Evolutionary conservation across 2,329 filamentous ascomycete genomes (phyloP), one percentile per base, ranked within the genome.

Genomic region (Cladophialophora carrionii): DNA sequence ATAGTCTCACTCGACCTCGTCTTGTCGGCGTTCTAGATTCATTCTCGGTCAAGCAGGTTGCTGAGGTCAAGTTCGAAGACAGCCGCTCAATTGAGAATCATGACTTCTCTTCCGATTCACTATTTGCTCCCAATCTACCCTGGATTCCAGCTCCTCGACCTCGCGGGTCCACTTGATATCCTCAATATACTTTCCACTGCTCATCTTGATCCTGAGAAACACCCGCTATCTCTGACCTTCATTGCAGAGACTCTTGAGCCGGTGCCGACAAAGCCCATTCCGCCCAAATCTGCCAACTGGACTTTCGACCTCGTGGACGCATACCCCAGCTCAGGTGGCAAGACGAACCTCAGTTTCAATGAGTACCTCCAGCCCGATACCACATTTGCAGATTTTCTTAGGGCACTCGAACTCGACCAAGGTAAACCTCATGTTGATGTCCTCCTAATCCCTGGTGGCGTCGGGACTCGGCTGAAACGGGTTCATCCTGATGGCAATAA

Each of bases 381-480:
- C 71, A 89, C 86, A 0, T 72, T 64, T 49, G 64, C 48, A 1
- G 61, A 68, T 3, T 67, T 54, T 17, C 52, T 68, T 8, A 32
- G 58, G 31, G 62, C 64, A 10, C 32, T 57, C 37, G 55, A 29
- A 10, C 57, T 54, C 29, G 49, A 49, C n/a, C 46, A 32, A 43
- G n/a, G 24, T 34, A 49, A 14, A 31, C n/a, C 34, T 29, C 17
- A 51, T 9, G 60, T 69, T 14, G 86, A 90, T 52, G 84, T 90
- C 3, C 78, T 91, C 22, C 74, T 91, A n/a, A 75, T 91, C 7
- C 88, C 88, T 0, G 88, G 89, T 1, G 88, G 88, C 0, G 60
- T 77, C 0, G 88, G 87, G 0, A 78, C 73, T 29, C 62, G 78
- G 26, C 53, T 71, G 32, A 59, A 57, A 12, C 63, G 70, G 14